Evolutionary conservation across 1,284 basidiomycete genomes (phyloP).

Genomic region (Uromyces viciae-fabae): DNA sequence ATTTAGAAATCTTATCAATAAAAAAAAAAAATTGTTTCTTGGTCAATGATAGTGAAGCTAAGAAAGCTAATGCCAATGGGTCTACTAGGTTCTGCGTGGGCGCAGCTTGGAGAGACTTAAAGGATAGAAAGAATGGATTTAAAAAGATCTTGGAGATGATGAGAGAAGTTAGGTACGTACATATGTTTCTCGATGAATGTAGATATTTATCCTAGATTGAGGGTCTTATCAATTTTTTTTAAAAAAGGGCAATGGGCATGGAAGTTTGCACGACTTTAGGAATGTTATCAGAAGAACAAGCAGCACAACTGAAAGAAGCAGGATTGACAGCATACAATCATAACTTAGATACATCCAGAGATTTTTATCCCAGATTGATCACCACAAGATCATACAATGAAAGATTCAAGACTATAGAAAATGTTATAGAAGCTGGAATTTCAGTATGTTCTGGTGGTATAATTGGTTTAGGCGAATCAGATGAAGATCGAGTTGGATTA

Average conservation of each 20-base stretch:
- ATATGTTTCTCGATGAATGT: conserved; percentile 71
- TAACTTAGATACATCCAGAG: conserved; percentile 94
- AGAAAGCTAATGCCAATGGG: conserved; percentile 90
- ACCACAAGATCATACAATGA: conserved; percentile 94
- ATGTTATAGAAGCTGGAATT: conserved; percentile 90
- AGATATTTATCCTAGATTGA: neutral
- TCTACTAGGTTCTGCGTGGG: conserved; percentile 99
- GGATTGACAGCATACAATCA: conserved; percentile 98
- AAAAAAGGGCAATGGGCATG: conserved; percentile 55
- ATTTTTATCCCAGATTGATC: conserved; percentile 94
- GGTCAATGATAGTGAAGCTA: conserved; percentile 58
- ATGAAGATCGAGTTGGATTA: conserved; percentile 83
- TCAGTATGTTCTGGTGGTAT: conserved; percentile 97
- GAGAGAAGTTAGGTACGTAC: conserved; percentile 64
- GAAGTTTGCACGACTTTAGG: conserved; percentile 94
- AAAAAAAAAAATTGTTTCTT: neutral
- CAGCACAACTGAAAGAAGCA: conserved; percentile 85
- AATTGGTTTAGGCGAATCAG: conserved; percentile 85
- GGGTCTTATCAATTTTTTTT: neutral
- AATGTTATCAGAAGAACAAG: conserved; percentile 92
- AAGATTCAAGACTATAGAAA: conserved; percentile 78
- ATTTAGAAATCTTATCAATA: neutral
- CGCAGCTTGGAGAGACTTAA: conserved; percentile 95
- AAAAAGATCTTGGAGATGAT: conserved; percentile 94
- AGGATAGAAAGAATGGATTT: conserved; percentile 89